Conservation (phyloP, 805 yeast genomes). For the Barnettozyma siamensis region DNA sequence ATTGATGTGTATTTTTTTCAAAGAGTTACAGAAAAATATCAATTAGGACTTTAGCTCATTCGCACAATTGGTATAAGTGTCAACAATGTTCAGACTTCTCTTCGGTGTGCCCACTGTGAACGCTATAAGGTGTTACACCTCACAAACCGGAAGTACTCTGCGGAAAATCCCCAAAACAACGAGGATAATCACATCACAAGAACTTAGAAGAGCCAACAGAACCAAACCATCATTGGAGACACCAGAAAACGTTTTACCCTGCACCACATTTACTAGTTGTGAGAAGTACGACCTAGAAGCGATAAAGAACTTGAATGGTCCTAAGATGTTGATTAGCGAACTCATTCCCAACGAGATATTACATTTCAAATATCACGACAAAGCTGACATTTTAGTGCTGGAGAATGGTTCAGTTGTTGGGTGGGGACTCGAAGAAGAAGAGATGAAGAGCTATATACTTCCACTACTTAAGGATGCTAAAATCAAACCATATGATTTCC, state of each 20-base stretch:
- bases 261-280: slow-evolving; percentile 67
- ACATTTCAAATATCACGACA: slow-evolving; percentile 38
- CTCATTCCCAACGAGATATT: slow-evolving; percentile 69
- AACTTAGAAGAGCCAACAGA: slow-evolving; percentile 13
- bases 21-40: too few species aligned
- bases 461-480: slow-evolving; percentile 49
- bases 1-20: too few species aligned
- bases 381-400: slow-evolving; percentile 58
- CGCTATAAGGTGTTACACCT: not conserved
- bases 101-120: too few species aligned
- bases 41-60: too few species aligned
- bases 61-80: not conserved
- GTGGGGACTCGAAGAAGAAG: slow-evolving; percentile 69
- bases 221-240: not conserved
- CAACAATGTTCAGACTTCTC: not conserved
- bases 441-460: slow-evolving; percentile 39
- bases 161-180: slow-evolving; percentile 12
- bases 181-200: slow-evolving; percentile 11
- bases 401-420: slow-evolving; percentile 77
- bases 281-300: slow-evolving; percentile 59
- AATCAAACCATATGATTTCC: slow-evolving; percentile 37
- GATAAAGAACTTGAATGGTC: slow-evolving; percentile 29
- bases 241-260: slow-evolving; percentile 32
- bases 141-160: not conserved
- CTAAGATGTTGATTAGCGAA: slow-evolving; percentile 25